Base-by-base conservation (phyloP, 2,329 filamentous ascomycete species). In the Penicillium sp. region DNA sequence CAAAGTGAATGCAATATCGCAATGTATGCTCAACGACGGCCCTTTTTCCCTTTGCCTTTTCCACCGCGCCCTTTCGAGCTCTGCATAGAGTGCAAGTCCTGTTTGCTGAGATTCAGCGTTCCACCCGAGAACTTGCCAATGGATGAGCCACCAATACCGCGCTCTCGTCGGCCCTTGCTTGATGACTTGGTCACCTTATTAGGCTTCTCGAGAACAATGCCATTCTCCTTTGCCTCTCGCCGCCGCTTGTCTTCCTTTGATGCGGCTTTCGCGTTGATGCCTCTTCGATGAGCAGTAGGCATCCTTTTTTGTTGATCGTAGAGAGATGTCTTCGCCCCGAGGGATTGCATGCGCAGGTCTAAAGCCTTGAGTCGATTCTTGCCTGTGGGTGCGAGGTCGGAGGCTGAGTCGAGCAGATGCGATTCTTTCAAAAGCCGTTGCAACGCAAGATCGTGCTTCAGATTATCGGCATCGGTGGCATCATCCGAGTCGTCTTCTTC, bases 371-470 rank as follows among this genome's bases (percentile, higher is more conserved):
- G 80, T 20, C 89, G 79, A 52, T 84, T 83, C 53, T 80, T 81
- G 37, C 89, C 89, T 14, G 75, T 70, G 12, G 74, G 71, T 30
- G 75, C 72, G 3, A 74, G 69, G 38, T 73, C 69, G 17, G 70
- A 68, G 10, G 74, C 70, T 1, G 76, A 69, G 32, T 79, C 75
- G 40, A 96, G 79, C 44, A 96, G 81, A 65, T 95, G 88, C 0
- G 89, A 95, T 72, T 98, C 92, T 51, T 82, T 76, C 41, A 98
- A 79, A 27, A 98, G 79, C 31, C 88, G 82, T 62, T 95, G 90
- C 10, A 98, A 79, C 26, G 86, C 89, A 37, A 95, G 79, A 62
- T 96, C 92, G 63, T 95, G 89, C 61, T 89, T 88, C 12, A 96
- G 74, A 45, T 94, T 84, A 8, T 69, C 63, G 15, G 71, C 63